Evolutionary conservation across 352 stramenopile genomes (phyloP).

Genomic region (Phytophthora pseudosyringae): DNA sequence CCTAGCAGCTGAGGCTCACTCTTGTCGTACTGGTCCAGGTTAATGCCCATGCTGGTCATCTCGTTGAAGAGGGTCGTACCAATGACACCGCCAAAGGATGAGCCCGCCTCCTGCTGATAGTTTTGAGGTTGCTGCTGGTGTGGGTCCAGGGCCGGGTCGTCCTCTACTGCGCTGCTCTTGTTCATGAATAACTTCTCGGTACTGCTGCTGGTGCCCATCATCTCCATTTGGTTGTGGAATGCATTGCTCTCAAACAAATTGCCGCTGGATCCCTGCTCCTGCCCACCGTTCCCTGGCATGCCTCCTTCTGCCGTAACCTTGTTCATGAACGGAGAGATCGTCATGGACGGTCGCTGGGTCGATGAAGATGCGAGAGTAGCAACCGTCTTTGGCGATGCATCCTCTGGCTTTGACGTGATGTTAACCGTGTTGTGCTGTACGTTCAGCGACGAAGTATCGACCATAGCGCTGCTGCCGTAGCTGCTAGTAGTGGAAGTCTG

Average conservation of each 20-base stretch:
- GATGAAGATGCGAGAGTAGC: conserved; percentile 38
- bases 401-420: conserved; percentile 42
- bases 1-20: conserved; percentile 38
- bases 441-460: conserved; percentile 33
- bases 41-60: conserved; percentile 84
- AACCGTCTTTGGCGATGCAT: conserved; percentile 48
- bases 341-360: conserved; percentile 56
- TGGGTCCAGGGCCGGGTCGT: conserved; percentile 35
- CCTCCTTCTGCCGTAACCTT: conserved; percentile 51
- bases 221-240: conserved; percentile 77
- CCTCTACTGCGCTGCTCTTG: conserved; percentile 40
- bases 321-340: conserved; percentile 81
- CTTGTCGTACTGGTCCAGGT: conserved; percentile 65
- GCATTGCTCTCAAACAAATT: conserved; percentile 80
- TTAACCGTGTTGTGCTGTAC: conserved; percentile 48
- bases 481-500: conserved; percentile 31
- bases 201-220: conserved; percentile 35
- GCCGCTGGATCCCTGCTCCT: conserved; percentile 39
- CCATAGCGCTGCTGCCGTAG: conserved; percentile 28
- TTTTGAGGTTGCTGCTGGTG: conserved; percentile 27
- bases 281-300: conserved; percentile 6
- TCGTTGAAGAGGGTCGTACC: conserved; percentile 67
- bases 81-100: conserved; percentile 38
- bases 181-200: conserved; percentile 48
- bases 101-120: conserved; percentile 27